A percentile compares a stretch with the other conserved stretches of the same genome.
These are phyloP conservation scores for Termitomyces heimii DNA, from an alignment of 768 basidiomycete genomes.

Conservation along the genomic window DNA sequence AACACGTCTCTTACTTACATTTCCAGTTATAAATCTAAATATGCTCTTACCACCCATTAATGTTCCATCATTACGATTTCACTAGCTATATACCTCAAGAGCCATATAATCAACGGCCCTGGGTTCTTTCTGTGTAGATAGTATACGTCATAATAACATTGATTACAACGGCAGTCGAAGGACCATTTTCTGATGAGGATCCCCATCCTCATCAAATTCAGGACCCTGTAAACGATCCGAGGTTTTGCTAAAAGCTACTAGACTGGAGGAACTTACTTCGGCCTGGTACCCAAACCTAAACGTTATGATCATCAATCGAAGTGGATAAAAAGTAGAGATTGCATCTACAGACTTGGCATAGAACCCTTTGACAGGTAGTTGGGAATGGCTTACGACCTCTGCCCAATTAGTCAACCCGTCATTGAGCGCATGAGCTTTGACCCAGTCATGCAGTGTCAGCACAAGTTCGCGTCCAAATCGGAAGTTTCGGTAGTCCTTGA, in stretches of 20 bases:
- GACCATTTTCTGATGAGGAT: conserved; percentile 83
- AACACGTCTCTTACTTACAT: neutral
- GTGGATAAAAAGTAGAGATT: neutral
- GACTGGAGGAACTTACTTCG: conserved; percentile 53
- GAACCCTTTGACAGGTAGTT: conserved; percentile 65
- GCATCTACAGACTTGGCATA: conserved; percentile 60
- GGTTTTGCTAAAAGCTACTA: conserved; percentile 12
- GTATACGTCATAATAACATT: neutral
- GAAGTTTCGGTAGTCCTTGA: conserved; percentile 57
- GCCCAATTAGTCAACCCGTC: conserved; percentile 20
- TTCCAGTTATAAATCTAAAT: conserved; percentile 18
- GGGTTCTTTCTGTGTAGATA: neutral
- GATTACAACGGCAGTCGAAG: conserved; percentile 37
- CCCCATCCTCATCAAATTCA: conserved; percentile 78
- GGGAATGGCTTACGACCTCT: conserved; percentile 60
- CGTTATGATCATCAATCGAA: conserved; percentile 3
- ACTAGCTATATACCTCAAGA: neutral
- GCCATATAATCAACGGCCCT: neutral
- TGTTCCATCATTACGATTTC: neutral
- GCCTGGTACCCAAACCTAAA: conserved; percentile 63
- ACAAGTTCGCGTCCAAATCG: conserved; percentile 67
- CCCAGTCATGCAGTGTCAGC: conserved; percentile 54
- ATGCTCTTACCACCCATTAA: conserved; percentile 20
- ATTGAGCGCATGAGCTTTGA: conserved; percentile 34
- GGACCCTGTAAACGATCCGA: conserved; percentile 43